Conservation (phyloP, 129 eudicot species). For the Erigeron canadensis region DNA sequence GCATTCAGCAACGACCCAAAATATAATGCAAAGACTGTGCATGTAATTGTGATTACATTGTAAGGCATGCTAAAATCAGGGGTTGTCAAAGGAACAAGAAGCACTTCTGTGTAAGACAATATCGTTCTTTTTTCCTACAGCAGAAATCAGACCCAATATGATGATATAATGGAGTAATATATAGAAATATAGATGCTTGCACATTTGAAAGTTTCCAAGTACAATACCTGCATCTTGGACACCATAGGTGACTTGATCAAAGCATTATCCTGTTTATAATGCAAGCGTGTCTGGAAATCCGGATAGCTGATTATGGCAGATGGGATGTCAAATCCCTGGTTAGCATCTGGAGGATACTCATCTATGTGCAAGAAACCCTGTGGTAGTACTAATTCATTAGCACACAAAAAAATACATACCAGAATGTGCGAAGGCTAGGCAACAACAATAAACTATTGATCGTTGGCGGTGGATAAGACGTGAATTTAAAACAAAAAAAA, state of each 20-base stretch:
- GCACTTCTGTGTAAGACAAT: conserved; percentile 87
- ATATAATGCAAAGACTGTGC: conserved; percentile 92
- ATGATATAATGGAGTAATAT: conserved; percentile 15
- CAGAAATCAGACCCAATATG: conserved; percentile 23
- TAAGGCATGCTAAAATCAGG: conserved; percentile 99
- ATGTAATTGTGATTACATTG: conserved; percentile 92
- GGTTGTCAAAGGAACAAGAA: conserved; percentile 95
- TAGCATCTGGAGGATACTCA: conserved; percentile 99
- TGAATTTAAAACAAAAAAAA: neutral
- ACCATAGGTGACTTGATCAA: conserved; percentile 53
- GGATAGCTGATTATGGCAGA: conserved; percentile 84
- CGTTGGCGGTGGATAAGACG: neutral
- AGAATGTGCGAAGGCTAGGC: neutral
- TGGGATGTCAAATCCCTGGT: conserved; percentile 98
- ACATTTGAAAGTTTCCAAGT: neutral
- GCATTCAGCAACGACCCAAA: conserved; percentile 92
- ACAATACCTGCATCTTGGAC: conserved; percentile 39
- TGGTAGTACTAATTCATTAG: conserved; percentile 4
- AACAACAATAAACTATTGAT: neutral
- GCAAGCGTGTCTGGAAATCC: conserved; percentile 56
- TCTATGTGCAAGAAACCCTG: conserved; percentile 98
- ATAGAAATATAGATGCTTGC: conserved; percentile 5
- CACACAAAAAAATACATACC: no score
- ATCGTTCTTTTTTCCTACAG: conserved; percentile 63
- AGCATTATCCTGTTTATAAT: conserved; percentile 46